These are phyloP conservation scores for Dendryphion nanum DNA, from an alignment of 2,329 filamentous ascomycete genomes.

Conservation along the genomic window DNA sequence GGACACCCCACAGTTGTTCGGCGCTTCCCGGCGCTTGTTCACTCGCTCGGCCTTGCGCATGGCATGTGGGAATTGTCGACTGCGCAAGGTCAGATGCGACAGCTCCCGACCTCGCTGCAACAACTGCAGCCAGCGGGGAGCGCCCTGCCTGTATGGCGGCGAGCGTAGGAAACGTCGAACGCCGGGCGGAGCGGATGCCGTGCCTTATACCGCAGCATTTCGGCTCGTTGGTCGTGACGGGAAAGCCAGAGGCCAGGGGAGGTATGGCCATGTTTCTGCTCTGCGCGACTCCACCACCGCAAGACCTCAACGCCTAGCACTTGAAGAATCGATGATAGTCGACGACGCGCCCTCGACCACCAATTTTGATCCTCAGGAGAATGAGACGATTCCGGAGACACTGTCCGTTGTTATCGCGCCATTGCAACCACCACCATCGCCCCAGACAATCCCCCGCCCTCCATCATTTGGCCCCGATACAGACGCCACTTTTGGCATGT, in stretches of 20 bases:
- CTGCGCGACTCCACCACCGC: background rate
- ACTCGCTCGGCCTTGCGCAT: background rate
- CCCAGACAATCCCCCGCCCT: no score
- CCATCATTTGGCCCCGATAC: background rate
- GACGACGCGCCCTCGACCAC: background rate
- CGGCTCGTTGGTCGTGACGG: background rate
- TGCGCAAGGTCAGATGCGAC: background rate
- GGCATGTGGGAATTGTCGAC: background rate
- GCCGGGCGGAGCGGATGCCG: background rate
- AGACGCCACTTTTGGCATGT: background rate
- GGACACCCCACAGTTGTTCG: no score
- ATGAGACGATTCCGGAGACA: background rate
- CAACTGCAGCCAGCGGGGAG: background rate
- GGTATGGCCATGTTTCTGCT: background rate
- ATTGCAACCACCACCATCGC: background rate
- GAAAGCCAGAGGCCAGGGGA: background rate
- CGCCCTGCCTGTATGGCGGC: background rate
- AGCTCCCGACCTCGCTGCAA: background rate
- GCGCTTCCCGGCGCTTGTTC: no score
- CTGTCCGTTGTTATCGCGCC: background rate
- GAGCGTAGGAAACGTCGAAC: background rate
- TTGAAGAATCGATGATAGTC: background rate
- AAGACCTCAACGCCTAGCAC: background rate
- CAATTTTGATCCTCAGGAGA: background rate
- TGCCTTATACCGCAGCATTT: background rate